Conservation (phyloP, 495 filamentous ascomycete species). For the Annulohypoxylon bovei region DNA sequence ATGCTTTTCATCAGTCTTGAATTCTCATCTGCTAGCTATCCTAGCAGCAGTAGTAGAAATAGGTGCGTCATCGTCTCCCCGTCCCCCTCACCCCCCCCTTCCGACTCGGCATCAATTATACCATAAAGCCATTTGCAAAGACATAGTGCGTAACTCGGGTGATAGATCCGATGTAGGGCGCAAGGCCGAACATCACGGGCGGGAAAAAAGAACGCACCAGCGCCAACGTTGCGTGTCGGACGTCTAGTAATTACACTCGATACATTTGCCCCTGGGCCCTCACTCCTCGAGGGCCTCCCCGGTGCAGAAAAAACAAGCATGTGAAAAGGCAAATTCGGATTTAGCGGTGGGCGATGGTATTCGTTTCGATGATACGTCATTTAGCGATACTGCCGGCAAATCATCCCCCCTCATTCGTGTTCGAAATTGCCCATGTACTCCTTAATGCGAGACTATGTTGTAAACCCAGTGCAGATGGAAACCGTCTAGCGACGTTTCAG, state of each 20-base stretch:
- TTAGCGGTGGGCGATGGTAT: neutral
- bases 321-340: conserved; percentile 26
- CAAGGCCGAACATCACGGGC: neutral
- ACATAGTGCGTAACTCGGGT: neutral
- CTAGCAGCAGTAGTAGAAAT: neutral
- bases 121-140: conserved; percentile 3
- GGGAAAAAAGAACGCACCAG: conserved; percentile 1
- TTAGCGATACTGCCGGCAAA: conserved; percentile 6
- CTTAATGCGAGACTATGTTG: conserved; percentile 34
- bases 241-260: conserved; percentile 30
- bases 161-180: neutral
- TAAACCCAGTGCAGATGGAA: conserved; percentile 25
- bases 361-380: conserved; percentile 14
- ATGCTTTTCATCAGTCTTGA: conserved; percentile 38
- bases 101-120: neutral
- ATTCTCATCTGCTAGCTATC: conserved; percentile 23
- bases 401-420: conserved; percentile 6
- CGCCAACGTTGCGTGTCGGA: conserved; percentile 1
- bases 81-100: neutral
- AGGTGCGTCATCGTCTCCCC: neutral
- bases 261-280: conserved; percentile 11
- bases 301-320: conserved; percentile 19
- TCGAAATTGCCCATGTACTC: conserved; percentile 29
- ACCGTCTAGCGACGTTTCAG: conserved; percentile 34
- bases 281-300: conserved; percentile 2